phyloP scores from a whole-genome alignment of 495 filamentous ascomycete genomes.

The Aspergillus leporis region DNA sequence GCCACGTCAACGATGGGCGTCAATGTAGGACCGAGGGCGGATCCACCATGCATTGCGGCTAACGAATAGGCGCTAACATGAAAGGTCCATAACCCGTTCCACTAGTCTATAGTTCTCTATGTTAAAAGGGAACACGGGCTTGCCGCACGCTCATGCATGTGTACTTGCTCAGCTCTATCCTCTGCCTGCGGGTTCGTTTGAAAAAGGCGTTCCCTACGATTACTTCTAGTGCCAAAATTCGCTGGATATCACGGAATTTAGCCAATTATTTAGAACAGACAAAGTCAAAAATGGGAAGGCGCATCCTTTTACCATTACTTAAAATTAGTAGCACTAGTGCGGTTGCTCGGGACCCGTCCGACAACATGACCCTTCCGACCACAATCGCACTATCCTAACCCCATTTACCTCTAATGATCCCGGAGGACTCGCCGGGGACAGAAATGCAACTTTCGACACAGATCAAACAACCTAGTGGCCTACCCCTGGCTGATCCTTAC shows the following conservation, averaged over 20 bases:
- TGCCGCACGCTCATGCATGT: no score
- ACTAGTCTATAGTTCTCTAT: no score
- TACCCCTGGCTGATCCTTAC: not conserved
- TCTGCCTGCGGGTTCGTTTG: no score
- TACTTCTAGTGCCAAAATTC: no score
- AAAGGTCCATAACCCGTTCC: no score
- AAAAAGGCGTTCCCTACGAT: no score
- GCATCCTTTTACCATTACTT: not conserved
- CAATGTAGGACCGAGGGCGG: not conserved
- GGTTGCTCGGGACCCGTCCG: not conserved
- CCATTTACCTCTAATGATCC: not conserved
- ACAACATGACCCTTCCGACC: not conserved
- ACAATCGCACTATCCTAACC: not conserved
- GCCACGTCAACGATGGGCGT: not conserved
- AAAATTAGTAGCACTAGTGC: not conserved
- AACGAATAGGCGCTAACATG: not conserved
- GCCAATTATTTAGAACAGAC: no score
- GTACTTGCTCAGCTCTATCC: no score
- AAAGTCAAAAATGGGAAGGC: no score
- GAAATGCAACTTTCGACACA: not conserved
- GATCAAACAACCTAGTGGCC: not conserved
- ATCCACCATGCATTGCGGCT: not conserved
- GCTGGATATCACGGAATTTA: no score
- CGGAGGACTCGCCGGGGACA: not conserved
- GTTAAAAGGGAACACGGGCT: no score